A percentile compares a stretch with the other conserved stretches of the same genome.
Conservation (phyloP, 2,329 filamentous ascomycete species). For the Didymella exigua region DNA sequence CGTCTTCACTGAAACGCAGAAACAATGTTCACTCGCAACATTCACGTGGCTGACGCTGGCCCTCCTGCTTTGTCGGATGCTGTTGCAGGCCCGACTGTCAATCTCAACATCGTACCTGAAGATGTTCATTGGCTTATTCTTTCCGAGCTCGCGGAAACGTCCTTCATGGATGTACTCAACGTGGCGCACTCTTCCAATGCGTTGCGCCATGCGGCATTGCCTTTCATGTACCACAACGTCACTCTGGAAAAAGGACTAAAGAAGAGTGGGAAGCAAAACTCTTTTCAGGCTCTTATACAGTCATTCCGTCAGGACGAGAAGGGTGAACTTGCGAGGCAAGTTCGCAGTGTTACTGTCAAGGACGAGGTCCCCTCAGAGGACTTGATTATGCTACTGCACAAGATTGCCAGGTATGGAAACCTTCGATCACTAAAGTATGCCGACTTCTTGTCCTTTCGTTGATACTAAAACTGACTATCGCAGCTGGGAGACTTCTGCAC, state of each 20-base stretch:
- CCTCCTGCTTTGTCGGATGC: no score
- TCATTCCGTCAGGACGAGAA: neutral
- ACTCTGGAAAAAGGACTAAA: neutral
- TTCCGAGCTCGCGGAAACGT: neutral
- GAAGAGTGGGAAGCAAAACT: neutral
- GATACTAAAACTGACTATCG: neutral
- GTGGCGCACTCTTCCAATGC: neutral
- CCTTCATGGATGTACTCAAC: neutral
- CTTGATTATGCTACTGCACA: slow-evolving; percentile 3
- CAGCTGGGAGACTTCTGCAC: neutral
- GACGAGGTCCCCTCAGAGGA: slow-evolving; percentile 11
- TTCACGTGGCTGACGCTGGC: no score
- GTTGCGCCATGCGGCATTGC: neutral
- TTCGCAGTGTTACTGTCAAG: slow-evolving; percentile 11
- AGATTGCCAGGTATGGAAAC: neutral
- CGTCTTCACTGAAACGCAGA: no score
- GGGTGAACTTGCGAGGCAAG: slow-evolving; percentile 9
- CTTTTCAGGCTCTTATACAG: neutral
- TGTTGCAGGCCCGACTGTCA: no score
- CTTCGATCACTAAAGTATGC: neutral
- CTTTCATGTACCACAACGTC: neutral
- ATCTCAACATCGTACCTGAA: neutral
- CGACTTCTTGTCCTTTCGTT: neutral
- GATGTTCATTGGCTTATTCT: neutral
- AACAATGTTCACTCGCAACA: no score